A percentile compares a stretch with the other conserved stretches of the same genome.
Conservation (phyloP, 2,329 filamentous ascomycete species). For the Talaromyces sp. region DNA sequence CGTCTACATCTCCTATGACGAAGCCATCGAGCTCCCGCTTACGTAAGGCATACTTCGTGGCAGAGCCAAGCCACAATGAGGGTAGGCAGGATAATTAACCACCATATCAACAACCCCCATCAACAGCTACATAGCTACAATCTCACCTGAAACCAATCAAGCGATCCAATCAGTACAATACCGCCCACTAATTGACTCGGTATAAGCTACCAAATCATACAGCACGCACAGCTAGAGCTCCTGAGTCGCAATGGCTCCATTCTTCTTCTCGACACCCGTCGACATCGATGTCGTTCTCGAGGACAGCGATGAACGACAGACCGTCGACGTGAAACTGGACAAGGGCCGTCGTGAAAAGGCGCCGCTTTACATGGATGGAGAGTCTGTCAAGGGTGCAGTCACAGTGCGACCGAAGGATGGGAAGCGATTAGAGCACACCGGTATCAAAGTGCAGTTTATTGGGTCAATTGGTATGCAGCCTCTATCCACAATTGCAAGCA, state of each 20-base stretch:
- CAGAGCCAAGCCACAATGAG: conserved; percentile 8
- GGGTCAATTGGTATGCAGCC: conserved; percentile 76
- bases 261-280: conserved; percentile 96
- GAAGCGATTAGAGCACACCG: conserved; percentile 94
- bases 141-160: neutral
- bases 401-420: conserved; percentile 96
- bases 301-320: conserved; percentile 87
- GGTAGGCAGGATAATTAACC: neutral
- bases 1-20: neutral
- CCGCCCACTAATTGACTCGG: neutral
- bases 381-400: conserved; percentile 94
- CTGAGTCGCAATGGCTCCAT: conserved; percentile 73
- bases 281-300: conserved; percentile 99
- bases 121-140: conserved; percentile 8
- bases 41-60: neutral
- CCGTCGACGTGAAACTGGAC: conserved; percentile 96
- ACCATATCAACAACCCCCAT: conserved; percentile 1
- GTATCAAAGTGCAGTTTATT: conserved; percentile 99
- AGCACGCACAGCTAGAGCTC: neutral
- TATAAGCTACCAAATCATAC: neutral
- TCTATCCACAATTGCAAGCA: neutral
- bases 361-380: conserved; percentile 94
- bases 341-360: conserved; percentile 97
- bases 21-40: conserved; percentile 2
- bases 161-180: neutral